Conservation (phyloP, 805 yeast species). For the Kazachstania kunashirensis region DNA sequence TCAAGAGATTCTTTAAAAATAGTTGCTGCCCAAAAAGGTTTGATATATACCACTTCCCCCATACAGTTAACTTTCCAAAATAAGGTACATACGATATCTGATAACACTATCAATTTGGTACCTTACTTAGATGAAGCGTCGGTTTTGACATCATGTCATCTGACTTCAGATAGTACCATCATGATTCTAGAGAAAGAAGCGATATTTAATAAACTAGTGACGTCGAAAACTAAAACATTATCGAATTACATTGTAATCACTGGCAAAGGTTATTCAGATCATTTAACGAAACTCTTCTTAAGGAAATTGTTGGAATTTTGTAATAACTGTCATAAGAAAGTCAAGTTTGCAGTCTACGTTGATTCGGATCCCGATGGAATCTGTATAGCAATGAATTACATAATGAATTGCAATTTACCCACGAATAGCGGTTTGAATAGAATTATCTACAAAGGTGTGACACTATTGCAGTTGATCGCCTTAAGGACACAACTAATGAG, state of each 20-base stretch:
- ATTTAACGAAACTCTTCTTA: constrained; percentile 40
- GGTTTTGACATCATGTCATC: constrained; percentile 1
- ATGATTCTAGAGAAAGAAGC: constrained; percentile 48
- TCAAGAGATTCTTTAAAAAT: constrained; percentile 36
- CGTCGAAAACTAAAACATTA: not conserved
- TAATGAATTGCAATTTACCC: constrained; percentile 4
- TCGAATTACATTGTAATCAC: constrained; percentile 35
- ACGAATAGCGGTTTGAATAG: not conserved
- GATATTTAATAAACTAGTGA: constrained; percentile 31
- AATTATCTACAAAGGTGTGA: constrained; percentile 17
- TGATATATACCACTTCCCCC: constrained; percentile 29
- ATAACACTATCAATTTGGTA: constrained; percentile 21
- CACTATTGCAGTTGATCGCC: constrained; percentile 12
- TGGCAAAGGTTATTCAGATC: constrained; percentile 66
- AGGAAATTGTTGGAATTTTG: constrained; percentile 12
- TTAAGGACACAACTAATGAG: constrained; percentile 13
- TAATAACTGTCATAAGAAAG: not conserved
- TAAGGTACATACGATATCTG: not conserved
- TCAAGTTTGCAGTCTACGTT: constrained; percentile 33
- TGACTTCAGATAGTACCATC: constrained; percentile 10
- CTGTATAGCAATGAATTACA: constrained; percentile 43
- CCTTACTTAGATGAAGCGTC: constrained; percentile 31
- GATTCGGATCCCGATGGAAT: constrained; percentile 66
- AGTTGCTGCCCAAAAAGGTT: constrained; percentile 54
- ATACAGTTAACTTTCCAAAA: not conserved